phyloP scores from a whole-genome alignment of 805 yeast species.

The Phaffomyces opuntiae region DNA sequence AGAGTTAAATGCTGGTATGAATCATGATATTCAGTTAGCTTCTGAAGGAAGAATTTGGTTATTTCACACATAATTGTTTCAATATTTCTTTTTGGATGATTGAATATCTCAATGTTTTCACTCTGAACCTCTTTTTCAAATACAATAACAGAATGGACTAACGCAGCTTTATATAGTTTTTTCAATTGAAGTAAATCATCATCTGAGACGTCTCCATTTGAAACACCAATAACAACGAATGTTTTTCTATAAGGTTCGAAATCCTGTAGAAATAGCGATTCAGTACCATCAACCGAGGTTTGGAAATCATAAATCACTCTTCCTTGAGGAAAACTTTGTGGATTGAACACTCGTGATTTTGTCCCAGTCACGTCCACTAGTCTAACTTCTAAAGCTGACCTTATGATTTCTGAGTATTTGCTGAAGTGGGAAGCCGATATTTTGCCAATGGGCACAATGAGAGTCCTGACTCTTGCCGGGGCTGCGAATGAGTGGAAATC shows the following conservation, averaged over 20 bases:
- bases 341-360: slow-evolving; percentile 57
- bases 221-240: slow-evolving; percentile 50
- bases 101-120: slow-evolving; percentile 4
- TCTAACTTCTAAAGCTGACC: slow-evolving; percentile 53
- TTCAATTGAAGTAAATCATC: slow-evolving; percentile 34
- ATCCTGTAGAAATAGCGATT: slow-evolving; percentile 67
- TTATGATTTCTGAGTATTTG: slow-evolving; percentile 36
- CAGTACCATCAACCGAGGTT: slow-evolving; percentile 41
- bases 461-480: slow-evolving; percentile 59
- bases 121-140: slow-evolving; percentile 28
- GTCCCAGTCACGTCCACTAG: slow-evolving; percentile 71
- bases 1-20: slow-evolving; percentile 75
- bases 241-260: slow-evolving; percentile 85
- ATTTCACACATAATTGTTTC: slow-evolving; percentile 74
- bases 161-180: slow-evolving; percentile 41
- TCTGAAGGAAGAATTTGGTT: slow-evolving; percentile 52
- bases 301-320: slow-evolving; percentile 53
- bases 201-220: slow-evolving; percentile 18
- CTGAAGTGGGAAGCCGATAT: slow-evolving; percentile 33
- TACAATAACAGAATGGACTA: slow-evolving; percentile 47
- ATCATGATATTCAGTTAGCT: slow-evolving; percentile 61
- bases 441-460: slow-evolving; percentile 61
- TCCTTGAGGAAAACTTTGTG: slow-evolving; percentile 81
- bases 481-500: slow-evolving; percentile 45
- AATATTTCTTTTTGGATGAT: slow-evolving; percentile 21